Evolutionary conservation across 768 basidiomycete genomes (phyloP), one percentile per base, ranked within the genome.

Genomic region (Leccinum longicurvipes): DNA sequence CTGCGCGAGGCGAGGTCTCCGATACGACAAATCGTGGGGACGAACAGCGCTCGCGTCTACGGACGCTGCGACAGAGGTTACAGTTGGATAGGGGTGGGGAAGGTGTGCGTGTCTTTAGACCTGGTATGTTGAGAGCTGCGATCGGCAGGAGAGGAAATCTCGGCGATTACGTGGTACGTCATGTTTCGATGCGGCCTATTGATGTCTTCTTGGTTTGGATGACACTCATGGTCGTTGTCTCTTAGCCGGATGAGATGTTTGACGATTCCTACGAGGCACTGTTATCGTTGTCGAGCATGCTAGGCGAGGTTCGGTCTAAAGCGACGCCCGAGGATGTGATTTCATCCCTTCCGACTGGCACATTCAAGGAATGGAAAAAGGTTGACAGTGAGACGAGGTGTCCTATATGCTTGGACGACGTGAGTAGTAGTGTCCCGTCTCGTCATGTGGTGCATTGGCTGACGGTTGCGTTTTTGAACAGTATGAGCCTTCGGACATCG

Each of bases 361-460:
- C 75, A 21, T 91, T 84, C 68, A 81, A 81, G 61, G 87, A 89
- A 29, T 91, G 87, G 86, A 79, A 77, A 45, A 81, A 75, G 6
- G 67, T 76, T 2, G 85, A 85, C 36, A 83, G 84, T 53, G 90
- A 92, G 59, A 74, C 80, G 53, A 79, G 89, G 45, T 93, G 91
- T 69, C 89, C 91, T 2, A 92, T 93, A 51, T 93, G 91, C 65
- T 71, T 92, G 59, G 90, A 92, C 58, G 90, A 93, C 71, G 90
- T 90, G 64, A 51, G 87, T 78, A 1, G 8, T n/a, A 9, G 29
- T 6, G 9, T 15, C 34, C 17, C 15, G 6, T 53, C 57, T 27
- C 36, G 14, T 14, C 11, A 29, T n/a, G 32, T 1, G 8, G 10
- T 1, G 19, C 44, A 10, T 39, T 7, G 23, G 24, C 32, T 61